Base-by-base conservation (phyloP, 305 asterid species). In the Solanum hybrid region DNA sequence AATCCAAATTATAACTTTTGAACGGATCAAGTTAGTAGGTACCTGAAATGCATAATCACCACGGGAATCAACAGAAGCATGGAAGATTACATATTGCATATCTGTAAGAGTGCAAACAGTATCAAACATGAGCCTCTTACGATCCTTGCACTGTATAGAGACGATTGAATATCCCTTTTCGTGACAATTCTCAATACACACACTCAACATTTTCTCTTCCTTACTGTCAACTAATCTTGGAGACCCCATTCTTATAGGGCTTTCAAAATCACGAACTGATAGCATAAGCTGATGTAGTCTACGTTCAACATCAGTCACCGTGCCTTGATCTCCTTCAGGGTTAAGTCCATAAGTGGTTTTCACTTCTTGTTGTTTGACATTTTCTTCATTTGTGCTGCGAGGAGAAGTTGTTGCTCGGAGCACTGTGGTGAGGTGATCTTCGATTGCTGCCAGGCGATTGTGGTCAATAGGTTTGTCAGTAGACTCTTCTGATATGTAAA, bases 81-180 rank as follows among this genome's bases (percentile, higher is more conserved):
- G 99, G 34, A 94, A 96, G 88, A 96, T 92, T 69, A 93, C 91
- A 75, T 95, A 97, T 42, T 94, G 97, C 97, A 97, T 92, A 78
- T 97, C 98, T 1, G 94, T 92, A 6, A 97, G 96, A 1, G 99
- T 97, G 92, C 98, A 97, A 10, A 96, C 97, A 0, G 97, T 94
- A 89, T 97, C 99, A n/a, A 97, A 97, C 97, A 96, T 91, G 2
- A 97, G 96, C 96, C 95, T 92, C 89, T 90, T 91, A 89, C 98
- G 89, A 86, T 97, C 98, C 91, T 90, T 95, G 95, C 97, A 92
- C 66, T 91, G 90, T 35, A 97, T 91, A 10, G 94, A 94, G 12
- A 95, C 97, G 6, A 96, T 92, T 0, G 97, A 94, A 84, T 97
- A 97, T 17, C 95, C 96, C 91, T 92, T 97, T 91, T 97, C 98